These are phyloP conservation scores for Aspergillus indologenus DNA, from an alignment of 495 filamentous ascomycete genomes.

Conservation along the genomic window DNA sequence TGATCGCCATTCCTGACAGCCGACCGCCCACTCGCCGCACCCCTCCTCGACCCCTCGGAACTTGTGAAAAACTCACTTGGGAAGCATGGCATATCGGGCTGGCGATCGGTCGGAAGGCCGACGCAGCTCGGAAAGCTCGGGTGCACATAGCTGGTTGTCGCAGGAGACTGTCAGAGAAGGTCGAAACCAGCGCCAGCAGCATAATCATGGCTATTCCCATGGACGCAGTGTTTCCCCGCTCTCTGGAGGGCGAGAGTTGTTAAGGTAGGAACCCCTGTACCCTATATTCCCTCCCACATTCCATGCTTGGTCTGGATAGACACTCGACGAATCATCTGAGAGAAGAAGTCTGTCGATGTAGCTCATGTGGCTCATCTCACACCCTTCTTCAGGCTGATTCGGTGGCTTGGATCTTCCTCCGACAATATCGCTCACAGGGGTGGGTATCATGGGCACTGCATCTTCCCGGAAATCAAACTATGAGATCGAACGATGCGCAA, in stretches of 20 bases:
- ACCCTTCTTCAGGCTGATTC: background rate
- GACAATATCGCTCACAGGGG: background rate
- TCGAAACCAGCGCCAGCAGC: constrained; percentile 22
- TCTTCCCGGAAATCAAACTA: background rate
- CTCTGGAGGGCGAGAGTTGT: constrained; percentile 29
- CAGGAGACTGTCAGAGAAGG: constrained; percentile 45
- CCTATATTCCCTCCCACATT: background rate
- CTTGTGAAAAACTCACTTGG: constrained; percentile 5
- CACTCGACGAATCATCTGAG: background rate
- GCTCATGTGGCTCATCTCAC: background rate
- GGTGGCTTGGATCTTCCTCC: background rate
- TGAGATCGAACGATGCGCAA: background rate
- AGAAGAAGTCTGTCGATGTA: background rate
- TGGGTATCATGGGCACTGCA: background rate
- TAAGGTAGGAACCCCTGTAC: constrained; percentile 35
- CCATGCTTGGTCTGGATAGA: background rate
- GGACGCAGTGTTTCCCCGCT: constrained; percentile 33
- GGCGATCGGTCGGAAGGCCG: constrained; percentile 34
- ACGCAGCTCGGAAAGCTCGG: constrained; percentile 46
- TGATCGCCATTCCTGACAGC: background rate
- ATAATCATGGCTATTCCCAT: constrained; percentile 20
- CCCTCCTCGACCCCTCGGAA: background rate
- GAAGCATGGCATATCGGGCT: constrained; percentile 37
- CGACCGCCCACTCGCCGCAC: background rate
- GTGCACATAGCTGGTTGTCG: constrained; percentile 39